These are phyloP conservation scores for Dothideomycetes sp. DNA, from an alignment of 2,329 filamentous ascomycete species.

Conservation along the genomic window DNA sequence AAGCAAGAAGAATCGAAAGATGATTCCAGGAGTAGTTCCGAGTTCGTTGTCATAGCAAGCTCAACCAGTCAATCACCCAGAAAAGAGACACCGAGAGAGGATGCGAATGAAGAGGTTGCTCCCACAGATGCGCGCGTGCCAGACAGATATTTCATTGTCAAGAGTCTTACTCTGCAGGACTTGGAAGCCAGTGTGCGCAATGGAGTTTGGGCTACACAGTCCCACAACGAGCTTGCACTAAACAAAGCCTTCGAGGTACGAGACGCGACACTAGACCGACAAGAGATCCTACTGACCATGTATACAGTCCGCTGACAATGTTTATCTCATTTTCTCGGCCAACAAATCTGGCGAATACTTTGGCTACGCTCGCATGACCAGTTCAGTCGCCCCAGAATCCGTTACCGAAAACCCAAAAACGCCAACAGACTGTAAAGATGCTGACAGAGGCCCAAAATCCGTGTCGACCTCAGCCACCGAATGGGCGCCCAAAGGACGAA, in stretches of 20 bases:
- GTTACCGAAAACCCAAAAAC: slow-evolving; percentile 51
- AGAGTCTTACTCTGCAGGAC: slow-evolving; percentile 85
- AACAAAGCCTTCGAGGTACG: slow-evolving; percentile 79
- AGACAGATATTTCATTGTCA: slow-evolving; percentile 84
- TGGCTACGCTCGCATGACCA: slow-evolving; percentile 85
- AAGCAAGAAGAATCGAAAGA: not conserved
- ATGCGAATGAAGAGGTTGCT: not conserved
- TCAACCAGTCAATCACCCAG: slow-evolving; percentile 1
- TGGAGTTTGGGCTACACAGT: slow-evolving; percentile 87
- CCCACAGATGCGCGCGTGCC: slow-evolving; percentile 31
- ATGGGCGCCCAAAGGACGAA: slow-evolving; percentile 68
- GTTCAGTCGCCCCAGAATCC: slow-evolving; percentile 70
- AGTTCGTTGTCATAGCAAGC: slow-evolving; percentile 5
- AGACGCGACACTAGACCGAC: slow-evolving; percentile 3
- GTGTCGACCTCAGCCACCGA: slow-evolving; percentile 72
- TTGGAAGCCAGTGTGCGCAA: slow-evolving; percentile 80
- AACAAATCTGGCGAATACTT: slow-evolving; percentile 98
- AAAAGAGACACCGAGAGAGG: not conserved
- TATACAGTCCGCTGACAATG: slow-evolving; percentile 62
- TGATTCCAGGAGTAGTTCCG: not conserved
- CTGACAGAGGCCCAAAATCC: slow-evolving; percentile 63
- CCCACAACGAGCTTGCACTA: slow-evolving; percentile 77
- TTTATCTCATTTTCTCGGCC: slow-evolving; percentile 89
- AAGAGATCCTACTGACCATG: slow-evolving; percentile 14
- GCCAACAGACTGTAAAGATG: slow-evolving; percentile 44